A percentile compares a stretch with the other conserved stretches of the same genome.
phyloP scores from a whole-genome alignment of 495 filamentous ascomycete genomes.

The Annulohypoxylon moriforme region DNA sequence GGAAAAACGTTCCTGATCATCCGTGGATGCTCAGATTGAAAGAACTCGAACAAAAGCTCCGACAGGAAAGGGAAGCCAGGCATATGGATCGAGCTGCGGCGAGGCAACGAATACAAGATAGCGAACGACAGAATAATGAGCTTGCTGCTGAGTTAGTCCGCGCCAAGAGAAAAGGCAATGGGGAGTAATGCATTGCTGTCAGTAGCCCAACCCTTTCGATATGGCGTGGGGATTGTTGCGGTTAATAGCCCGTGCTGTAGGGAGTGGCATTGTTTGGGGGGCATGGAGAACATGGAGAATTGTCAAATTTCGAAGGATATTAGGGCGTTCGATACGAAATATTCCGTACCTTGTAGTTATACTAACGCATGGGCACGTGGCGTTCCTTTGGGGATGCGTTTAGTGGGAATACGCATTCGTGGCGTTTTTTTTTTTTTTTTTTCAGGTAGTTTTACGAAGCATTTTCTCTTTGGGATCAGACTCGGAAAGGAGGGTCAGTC shows the following conservation, averaged over 20 bases:
- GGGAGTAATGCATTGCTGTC: slow-evolving; percentile 29
- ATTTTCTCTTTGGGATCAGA: slow-evolving; percentile 2
- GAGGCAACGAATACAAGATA: slow-evolving; percentile 84
- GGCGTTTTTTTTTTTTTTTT: slow-evolving; percentile 24
- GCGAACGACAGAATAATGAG: slow-evolving; percentile 78
- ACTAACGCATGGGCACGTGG: slow-evolving; percentile 26
- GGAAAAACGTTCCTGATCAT: slow-evolving; percentile 65
- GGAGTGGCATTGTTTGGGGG: neutral
- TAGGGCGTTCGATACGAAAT: slow-evolving; percentile 22
- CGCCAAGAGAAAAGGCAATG: slow-evolving; percentile 39
- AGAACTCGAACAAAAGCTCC: slow-evolving; percentile 88
- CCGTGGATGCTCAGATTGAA: slow-evolving; percentile 85
- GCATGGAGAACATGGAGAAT: neutral
- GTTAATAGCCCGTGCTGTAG: neutral
- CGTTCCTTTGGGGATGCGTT: slow-evolving; percentile 28
- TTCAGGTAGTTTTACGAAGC: slow-evolving; percentile 1
- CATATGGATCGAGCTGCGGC: slow-evolving; percentile 85
- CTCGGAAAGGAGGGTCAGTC: neutral
- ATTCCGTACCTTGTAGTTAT: slow-evolving; percentile 29
- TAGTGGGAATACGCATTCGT: slow-evolving; percentile 26
- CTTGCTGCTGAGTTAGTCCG: slow-evolving; percentile 56
- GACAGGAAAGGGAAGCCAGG: slow-evolving; percentile 89
- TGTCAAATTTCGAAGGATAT: slow-evolving; percentile 2
- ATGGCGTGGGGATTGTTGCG: neutral
- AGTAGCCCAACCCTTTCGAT: neutral